Evolutionary conservation across 345 rosid species (phyloP).

Genomic region (Physaria fendleri): DNA sequence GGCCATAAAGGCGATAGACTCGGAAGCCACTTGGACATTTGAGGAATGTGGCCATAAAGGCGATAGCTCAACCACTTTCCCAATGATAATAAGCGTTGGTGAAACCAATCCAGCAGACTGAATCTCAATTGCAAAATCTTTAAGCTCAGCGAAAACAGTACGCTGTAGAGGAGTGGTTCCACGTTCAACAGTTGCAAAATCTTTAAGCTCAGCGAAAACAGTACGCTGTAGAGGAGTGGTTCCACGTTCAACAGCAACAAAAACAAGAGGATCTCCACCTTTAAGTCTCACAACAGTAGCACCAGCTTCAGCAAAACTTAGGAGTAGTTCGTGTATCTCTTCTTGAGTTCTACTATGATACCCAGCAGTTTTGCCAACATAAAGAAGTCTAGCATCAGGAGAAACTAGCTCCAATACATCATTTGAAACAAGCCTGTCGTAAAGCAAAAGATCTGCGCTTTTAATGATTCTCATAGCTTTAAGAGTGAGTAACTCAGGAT

Average conservation of each 20-base stretch:
- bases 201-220: too few relatives aligned
- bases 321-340: conserved; percentile 84
- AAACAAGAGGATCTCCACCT: conserved; percentile 99
- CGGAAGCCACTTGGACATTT: too few relatives aligned
- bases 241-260: conserved; percentile 84
- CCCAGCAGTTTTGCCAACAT: conserved; percentile 98
- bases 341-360: conserved; percentile 99
- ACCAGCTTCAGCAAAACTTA: conserved; percentile 93
- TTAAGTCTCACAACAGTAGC: conserved; percentile 94
- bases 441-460: conserved; percentile 78
- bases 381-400: conserved; percentile 70
- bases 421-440: conserved; percentile 91
- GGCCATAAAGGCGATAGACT: conserved; percentile 95
- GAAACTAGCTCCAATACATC: conserved; percentile 82
- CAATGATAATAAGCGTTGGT: conserved; percentile 78
- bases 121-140: conserved; percentile 68
- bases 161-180: conserved; percentile 84
- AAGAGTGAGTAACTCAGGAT: conserved; percentile 81
- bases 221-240: conserved; percentile 72
- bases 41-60: conserved; percentile 70
- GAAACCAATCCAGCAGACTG: conserved; percentile 53
- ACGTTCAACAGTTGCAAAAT: conserved; percentile 80
- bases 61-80: conserved; percentile 85
- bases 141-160: conserved; percentile 59
- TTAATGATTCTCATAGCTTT: conserved; percentile 76